phyloP scores from a whole-genome alignment of 495 filamentous ascomycete species.

The Tuber indicum region DNA sequence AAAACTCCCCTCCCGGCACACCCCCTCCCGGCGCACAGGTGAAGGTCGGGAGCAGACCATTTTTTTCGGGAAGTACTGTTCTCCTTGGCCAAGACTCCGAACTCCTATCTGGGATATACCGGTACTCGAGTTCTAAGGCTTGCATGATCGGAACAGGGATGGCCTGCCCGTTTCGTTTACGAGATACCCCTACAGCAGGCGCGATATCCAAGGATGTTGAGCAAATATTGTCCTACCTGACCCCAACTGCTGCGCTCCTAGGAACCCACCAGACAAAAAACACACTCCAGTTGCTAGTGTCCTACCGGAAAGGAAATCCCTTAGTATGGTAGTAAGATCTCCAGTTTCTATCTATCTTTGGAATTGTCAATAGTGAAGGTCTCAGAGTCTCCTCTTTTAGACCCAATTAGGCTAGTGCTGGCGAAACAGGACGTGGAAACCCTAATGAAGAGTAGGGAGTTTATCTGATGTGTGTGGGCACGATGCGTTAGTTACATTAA shows the following conservation, averaged over 20 bases:
- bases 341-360: not conserved
- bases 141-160: not conserved
- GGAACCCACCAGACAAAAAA: not conserved
- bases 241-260: not conserved
- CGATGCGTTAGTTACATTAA: not conserved
- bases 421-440: not conserved
- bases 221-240: not conserved
- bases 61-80: not conserved
- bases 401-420: not conserved
- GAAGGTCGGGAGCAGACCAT: too few relatives aligned
- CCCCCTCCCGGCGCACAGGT: too few relatives aligned
- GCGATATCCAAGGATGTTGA: not conserved
- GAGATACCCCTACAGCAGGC: not conserved
- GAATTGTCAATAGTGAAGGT: not conserved
- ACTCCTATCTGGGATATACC: not conserved
- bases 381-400: conserved; percentile 1
- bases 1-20: too few relatives aligned
- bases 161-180: not conserved
- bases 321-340: not conserved
- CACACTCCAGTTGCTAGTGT: not conserved
- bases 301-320: not conserved
- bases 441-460: not conserved
- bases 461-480: not conserved
- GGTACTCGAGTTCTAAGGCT: not conserved
- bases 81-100: not conserved